These are phyloP conservation scores for Tolypocladium paradoxum DNA, from an alignment of 2,329 filamentous ascomycete genomes.

Conservation along the genomic window DNA sequence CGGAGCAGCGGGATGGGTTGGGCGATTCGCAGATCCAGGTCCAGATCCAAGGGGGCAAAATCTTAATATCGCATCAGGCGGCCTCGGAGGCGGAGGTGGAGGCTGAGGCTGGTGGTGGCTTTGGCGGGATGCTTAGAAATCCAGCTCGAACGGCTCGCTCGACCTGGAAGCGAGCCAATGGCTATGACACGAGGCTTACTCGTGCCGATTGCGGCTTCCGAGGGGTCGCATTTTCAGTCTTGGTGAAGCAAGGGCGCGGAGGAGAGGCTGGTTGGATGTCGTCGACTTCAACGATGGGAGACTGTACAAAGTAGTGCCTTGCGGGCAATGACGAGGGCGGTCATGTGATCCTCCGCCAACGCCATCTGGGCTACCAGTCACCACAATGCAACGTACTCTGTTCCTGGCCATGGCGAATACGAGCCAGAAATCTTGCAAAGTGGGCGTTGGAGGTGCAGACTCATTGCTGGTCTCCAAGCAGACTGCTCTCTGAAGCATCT, in stretches of 20 bases:
- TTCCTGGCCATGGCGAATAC: no score
- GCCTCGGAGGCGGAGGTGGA: not conserved
- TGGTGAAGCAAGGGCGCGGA: not conserved
- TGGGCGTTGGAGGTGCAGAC: no score
- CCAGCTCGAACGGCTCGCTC: not conserved
- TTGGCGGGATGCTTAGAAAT: not conserved
- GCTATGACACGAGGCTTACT: not conserved
- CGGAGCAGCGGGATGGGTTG: not conserved
- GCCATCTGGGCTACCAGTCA: not conserved
- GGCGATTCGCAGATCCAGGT: not conserved
- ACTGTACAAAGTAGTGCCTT: not conserved
- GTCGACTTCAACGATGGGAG: not conserved
- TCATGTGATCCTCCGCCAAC: not conserved
- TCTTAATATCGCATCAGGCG: not conserved
- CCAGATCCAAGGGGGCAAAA: not conserved
- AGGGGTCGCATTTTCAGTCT: not conserved
- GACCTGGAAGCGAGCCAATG: not conserved
- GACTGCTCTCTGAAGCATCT: no score
- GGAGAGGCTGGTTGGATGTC: not conserved
- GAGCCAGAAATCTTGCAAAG: no score
- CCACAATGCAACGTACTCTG: no score
- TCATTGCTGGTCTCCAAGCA: no score
- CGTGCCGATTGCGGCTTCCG: not conserved
- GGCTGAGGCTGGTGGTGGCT: not conserved
- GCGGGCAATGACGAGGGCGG: not conserved